These are phyloP conservation scores for Tetracladium marchalianum DNA, from an alignment of 495 filamentous ascomycete species.

Conservation along the genomic window DNA sequence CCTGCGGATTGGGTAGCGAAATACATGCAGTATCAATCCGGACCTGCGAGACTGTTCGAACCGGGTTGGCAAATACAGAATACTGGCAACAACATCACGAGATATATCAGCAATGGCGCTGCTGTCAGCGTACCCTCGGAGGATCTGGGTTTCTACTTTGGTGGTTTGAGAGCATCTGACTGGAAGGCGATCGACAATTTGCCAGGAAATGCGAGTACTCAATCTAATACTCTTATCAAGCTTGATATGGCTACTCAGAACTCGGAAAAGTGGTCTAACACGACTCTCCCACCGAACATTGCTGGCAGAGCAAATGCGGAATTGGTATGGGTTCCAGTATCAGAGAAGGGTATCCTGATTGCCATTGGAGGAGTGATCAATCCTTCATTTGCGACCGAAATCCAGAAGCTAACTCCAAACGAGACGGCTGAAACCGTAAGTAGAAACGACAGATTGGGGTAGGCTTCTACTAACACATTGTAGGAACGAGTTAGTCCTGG, in stretches of 20 bases:
- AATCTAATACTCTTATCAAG: constrained; percentile 44
- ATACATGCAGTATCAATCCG: constrained; percentile 45
- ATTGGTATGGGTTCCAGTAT: constrained; percentile 61
- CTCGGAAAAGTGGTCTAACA: constrained; percentile 43
- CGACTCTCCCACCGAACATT: constrained; percentile 39
- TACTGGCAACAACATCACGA: constrained; percentile 39
- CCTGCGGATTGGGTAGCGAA: constrained; percentile 27
- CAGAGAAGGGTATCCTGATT: constrained; percentile 50
- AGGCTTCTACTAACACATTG: neutral
- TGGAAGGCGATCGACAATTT: constrained; percentile 35
- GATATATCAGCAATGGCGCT: constrained; percentile 56
- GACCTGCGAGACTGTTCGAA: constrained; percentile 28
- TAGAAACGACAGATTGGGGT: neutral
- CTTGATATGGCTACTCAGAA: constrained; percentile 47
- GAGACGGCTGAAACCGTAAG: constrained; percentile 36
- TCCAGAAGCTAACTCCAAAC: constrained; percentile 16
- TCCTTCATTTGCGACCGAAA: constrained; percentile 28
- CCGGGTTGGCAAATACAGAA: constrained; percentile 26
- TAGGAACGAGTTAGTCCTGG: constrained; percentile 34
- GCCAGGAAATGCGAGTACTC: constrained; percentile 19
- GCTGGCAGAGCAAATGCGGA: constrained; percentile 51
- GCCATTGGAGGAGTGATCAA: constrained; percentile 57
- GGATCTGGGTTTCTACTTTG: constrained; percentile 64
- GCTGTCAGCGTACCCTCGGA: constrained; percentile 58
- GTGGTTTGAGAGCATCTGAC: constrained; percentile 41